Evolutionary conservation across 2,329 filamentous ascomycete species (phyloP), one percentile per base, ranked within the genome.

Genomic region (Aphanoascus verrucosus): DNA sequence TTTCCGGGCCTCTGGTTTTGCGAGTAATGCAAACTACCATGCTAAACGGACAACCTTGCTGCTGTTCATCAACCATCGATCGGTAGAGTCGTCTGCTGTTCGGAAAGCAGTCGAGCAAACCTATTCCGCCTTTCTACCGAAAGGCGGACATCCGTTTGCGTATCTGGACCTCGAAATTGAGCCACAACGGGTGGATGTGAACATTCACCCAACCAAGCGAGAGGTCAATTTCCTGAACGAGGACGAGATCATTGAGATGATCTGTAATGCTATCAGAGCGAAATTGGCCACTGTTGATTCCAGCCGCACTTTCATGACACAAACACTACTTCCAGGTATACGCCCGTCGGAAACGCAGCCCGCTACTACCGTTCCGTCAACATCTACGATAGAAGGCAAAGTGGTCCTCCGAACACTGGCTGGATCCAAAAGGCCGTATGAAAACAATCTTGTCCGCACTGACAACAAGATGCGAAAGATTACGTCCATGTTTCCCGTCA

Each of bases 171-270:
- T 98, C 1, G 86, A 95, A 56, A 94, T 98, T 54, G 90, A 97
- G 61, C 91, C 93, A 1, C 82, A 85, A 23, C 79, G 91, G 51
- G 88, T 98, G 3, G 93, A 98, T 67, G 94, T 98, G 64, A 98
- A 98, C 61, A 86, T 98, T 0, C 93, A 98, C 67, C 93, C 93
- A 0, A 98, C 93, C 0, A 98, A 98, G 68, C 79, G 88, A 49
- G 91, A 98, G 65, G 93, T 98, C 17, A 93, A 97, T 64, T 97
- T 98, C 62, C 76, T 98, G 19, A 95, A 97, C 57, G 93, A 98
- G 66, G 93, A 98, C 58, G 93, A 98, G 61, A 94, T 98, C 44
- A 85, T 93, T 45, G 86, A 93, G 58, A 79, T 81, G 12, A 83
- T 98, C 3, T 96, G 90, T 70, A 81, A 84, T 56, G 80, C 86